Conservation (phyloP, 1,139 yeast genomes). For the Debaryomyces nepalensis region DNA sequence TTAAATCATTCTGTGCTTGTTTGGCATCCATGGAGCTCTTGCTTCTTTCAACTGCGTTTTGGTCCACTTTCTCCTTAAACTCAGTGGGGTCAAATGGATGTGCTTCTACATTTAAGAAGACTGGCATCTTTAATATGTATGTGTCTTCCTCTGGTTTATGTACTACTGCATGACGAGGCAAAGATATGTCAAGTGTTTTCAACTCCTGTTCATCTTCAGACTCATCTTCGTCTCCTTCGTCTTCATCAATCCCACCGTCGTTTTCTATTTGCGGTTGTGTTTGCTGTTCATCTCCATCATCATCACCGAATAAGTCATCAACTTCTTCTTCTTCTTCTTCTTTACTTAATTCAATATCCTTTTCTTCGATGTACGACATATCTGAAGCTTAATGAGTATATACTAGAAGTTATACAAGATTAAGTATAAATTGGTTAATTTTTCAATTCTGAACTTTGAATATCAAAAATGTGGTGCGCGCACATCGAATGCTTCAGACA, state of each 20-base stretch:
- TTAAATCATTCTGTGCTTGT: slow-evolving; percentile 47
- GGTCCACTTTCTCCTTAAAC: slow-evolving; percentile 60
- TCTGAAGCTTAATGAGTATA: not conserved
- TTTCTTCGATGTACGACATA: slow-evolving; percentile 19
- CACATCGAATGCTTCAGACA: too few species aligned
- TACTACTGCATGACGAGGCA: slow-evolving; percentile 74
- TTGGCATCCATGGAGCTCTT: slow-evolving; percentile 36
- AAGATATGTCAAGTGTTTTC: slow-evolving; percentile 60
- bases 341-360: slow-evolving; percentile 11
- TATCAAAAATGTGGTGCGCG: not conserved
- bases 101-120: slow-evolving; percentile 80
- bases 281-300: slow-evolving; percentile 30
- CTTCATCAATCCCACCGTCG: slow-evolving; percentile 2
- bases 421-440: not conserved
- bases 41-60: slow-evolving; percentile 50
- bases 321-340: slow-evolving; percentile 38
- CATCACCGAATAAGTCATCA: slow-evolving; percentile 58
- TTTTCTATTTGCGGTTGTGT: slow-evolving; percentile 16
- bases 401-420: not conserved
- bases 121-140: slow-evolving; percentile 73
- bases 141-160: slow-evolving; percentile 48
- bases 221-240: slow-evolving; percentile 18
- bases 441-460: not conserved
- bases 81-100: slow-evolving; percentile 82
- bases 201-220: slow-evolving; percentile 38